phyloP scores from a whole-genome alignment of 2,329 filamentous ascomycete genomes.

The Bertia moriformis region DNA sequence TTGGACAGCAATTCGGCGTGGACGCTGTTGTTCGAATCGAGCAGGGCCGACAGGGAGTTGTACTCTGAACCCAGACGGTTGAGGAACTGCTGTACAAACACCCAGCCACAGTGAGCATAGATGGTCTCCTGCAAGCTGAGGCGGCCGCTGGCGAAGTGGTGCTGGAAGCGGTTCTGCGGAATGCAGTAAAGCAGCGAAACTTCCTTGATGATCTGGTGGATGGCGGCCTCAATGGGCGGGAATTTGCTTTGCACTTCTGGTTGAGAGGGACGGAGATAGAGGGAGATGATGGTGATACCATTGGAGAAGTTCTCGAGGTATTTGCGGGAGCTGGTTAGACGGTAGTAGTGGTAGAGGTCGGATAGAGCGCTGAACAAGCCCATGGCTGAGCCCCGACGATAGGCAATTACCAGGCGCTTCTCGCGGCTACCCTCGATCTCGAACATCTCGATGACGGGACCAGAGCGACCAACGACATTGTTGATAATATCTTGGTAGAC shows the following conservation, averaged over 20 bases:
- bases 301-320: conserved; percentile 99
- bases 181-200: conserved; percentile 94
- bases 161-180: conserved; percentile 90
- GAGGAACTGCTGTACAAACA: conserved; percentile 94
- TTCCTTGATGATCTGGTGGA: conserved; percentile 98
- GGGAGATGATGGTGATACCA: conserved; percentile 89
- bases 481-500: conserved; percentile 91
- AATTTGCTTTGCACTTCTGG: conserved; percentile 31
- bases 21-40: conserved; percentile 67
- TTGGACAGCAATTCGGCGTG: conserved; percentile 82
- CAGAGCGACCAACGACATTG: conserved; percentile 68
- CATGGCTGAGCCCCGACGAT: conserved; percentile 80
- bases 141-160: conserved; percentile 70
- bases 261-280: conserved; percentile 71
- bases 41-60: conserved; percentile 64
- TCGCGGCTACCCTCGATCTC: conserved; percentile 84
- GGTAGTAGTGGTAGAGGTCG: conserved; percentile 97
- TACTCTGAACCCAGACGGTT: conserved; percentile 91
- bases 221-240: conserved; percentile 82
- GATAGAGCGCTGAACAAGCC: conserved; percentile 91
- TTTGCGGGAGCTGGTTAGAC: conserved; percentile 87
- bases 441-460: conserved; percentile 94
- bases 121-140: conserved; percentile 92
- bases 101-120: conserved; percentile 94
- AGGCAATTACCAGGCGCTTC: conserved; percentile 87